Evolutionary conservation across 495 filamentous ascomycete genomes (phyloP), one percentile per base, ranked within the genome.

Genomic region (Penicillium nucicola): DNA sequence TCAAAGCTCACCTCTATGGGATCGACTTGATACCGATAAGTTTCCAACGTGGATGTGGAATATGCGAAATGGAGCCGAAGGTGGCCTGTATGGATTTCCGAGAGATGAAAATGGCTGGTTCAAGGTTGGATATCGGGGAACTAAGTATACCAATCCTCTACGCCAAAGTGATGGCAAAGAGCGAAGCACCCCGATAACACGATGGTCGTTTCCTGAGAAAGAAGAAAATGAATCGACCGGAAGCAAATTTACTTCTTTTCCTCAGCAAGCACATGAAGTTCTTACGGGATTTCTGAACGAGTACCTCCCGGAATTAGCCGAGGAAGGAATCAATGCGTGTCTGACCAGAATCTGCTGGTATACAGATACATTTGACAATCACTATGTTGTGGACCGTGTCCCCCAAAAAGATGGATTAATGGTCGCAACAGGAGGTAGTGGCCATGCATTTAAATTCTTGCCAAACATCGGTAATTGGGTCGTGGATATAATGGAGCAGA

Each of bases 371-470:
- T 73, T 67, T 80, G 14, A 84, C 69, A 22, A 85, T 9, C 82
- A 91, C 53, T 92, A 86, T 64, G 61, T 92, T 13, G 77, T 90
- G 46, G 77, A 81, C 49, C 28, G 83, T 79, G 53, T 85, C 83
- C 57, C 87, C 80, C 1, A 55, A 54, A 18, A 76, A 72, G 52
- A 52, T 66, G 42, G 77, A 72, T 57, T 91, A 15, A 86, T 92
- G 57, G 53, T 93, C 3, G 83, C 86, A 0, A 89, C 85, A 1
- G 88, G 89, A 0, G 89, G 85, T 0, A 85, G 80, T 54, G 88
- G 89, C 0, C 88, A 93, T 64, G 89, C 67, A 1, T 92, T 86
- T 67, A 91, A 92, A 61, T 91, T 90, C 57, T 52, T 91, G 50
- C 89, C 89, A 0, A 80, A 89, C n/a, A 62, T 92, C 3, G 89